Evolutionary conservation across 2,329 filamentous ascomycete species (phyloP).

Genomic region (Ophiostoma fasciatum): DNA sequence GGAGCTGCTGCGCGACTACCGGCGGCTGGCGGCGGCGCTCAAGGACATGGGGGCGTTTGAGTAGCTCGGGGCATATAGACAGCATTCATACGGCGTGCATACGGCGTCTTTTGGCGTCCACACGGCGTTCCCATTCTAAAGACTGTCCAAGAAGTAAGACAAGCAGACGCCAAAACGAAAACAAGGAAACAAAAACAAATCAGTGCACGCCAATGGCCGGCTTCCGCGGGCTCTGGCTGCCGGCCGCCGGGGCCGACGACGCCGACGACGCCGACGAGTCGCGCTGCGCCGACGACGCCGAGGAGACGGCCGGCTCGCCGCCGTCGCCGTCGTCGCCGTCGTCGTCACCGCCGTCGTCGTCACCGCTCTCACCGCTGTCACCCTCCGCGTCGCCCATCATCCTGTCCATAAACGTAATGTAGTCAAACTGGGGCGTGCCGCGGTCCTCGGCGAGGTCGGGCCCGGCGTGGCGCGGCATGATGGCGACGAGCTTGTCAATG

Average conservation of each 20-base stretch:
- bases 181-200: neutral
- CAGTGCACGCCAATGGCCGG: slow-evolving; percentile 2
- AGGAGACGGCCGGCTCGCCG: neutral
- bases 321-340: slow-evolving; percentile 12
- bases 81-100: too few species aligned
- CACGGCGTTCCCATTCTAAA: too few species aligned
- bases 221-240: slow-evolving; percentile 6
- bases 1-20: slow-evolving; percentile 59
- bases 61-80: too few species aligned
- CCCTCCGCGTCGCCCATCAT: slow-evolving; percentile 35
- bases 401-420: slow-evolving; percentile 93
- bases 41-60: slow-evolving; percentile 48
- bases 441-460: slow-evolving; percentile 76
- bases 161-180: neutral
- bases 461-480: slow-evolving; percentile 72
- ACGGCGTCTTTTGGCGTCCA: too few species aligned
- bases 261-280: slow-evolving; percentile 3
- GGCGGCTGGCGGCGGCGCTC: slow-evolving; percentile 50
- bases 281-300: neutral
- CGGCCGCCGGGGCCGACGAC: slow-evolving; percentile 5
- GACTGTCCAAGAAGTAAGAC: too few species aligned
- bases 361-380: too few species aligned
- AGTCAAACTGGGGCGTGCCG: slow-evolving; percentile 80
- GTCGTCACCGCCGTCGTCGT: slow-evolving; percentile 9
- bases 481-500: slow-evolving; percentile 78